Conservation (phyloP, 805 yeast genomes). For the Ogataea parapolymorpha region DNA sequence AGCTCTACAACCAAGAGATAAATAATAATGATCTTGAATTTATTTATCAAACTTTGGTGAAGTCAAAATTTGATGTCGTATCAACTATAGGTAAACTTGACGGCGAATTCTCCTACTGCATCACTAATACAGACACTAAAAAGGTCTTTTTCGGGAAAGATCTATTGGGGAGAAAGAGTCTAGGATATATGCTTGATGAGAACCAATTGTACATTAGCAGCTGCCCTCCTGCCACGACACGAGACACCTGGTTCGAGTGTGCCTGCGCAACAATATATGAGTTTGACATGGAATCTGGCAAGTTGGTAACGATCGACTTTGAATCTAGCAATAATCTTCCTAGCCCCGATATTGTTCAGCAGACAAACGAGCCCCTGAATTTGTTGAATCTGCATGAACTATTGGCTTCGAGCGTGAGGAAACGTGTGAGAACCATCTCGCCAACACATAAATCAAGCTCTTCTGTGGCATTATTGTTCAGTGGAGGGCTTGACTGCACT, state of each 20-base stretch:
- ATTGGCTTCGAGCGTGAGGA: constrained; percentile 39
- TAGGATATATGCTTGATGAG: constrained; percentile 41
- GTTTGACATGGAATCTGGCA: constrained; percentile 32
- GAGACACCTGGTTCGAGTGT: constrained; percentile 49
- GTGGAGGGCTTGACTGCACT: constrained; percentile 96
- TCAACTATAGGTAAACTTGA: constrained; percentile 43
- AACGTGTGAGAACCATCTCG: constrained; percentile 58
- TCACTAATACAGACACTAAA: constrained; percentile 41
- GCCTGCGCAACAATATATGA: constrained; percentile 46
- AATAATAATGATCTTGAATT: constrained; percentile 61
- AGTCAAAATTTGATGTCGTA: constrained; percentile 34
- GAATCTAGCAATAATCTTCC: constrained; percentile 16
- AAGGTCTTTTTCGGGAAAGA: constrained; percentile 80
- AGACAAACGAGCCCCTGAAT: neutral
- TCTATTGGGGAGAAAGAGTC: constrained; percentile 73
- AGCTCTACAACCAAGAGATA: constrained; percentile 65
- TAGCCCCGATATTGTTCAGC: constrained; percentile 12
- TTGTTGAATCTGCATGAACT: constrained; percentile 24
- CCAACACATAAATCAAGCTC: constrained; percentile 45
- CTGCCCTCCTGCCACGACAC: constrained; percentile 35
- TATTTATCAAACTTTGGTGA: constrained; percentile 37
- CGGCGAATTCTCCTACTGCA: constrained; percentile 81
- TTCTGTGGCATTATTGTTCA: constrained; percentile 64
- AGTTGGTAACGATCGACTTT: constrained; percentile 21
- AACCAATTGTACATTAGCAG: constrained; percentile 47